Conservation (phyloP, 2,329 filamentous ascomycete species). For the Trichoderma brevicompactum region DNA sequence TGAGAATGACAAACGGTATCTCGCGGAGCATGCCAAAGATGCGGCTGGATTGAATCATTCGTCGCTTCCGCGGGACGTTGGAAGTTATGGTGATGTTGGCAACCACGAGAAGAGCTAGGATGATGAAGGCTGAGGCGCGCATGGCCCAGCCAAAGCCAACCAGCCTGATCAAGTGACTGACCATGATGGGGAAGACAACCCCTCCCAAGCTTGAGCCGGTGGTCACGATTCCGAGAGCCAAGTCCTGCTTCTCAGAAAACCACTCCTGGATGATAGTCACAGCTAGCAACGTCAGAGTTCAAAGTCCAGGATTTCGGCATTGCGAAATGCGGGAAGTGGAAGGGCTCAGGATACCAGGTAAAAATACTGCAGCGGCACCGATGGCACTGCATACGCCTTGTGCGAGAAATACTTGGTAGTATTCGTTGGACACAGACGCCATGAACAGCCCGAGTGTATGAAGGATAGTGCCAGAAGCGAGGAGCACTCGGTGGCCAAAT, state of each 20-base stretch:
- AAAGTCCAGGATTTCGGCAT: too few relatives aligned
- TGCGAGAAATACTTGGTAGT: background rate
- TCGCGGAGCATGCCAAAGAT: too few relatives aligned
- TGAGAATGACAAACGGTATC: too few relatives aligned
- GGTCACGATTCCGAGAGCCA: conserved; percentile 5
- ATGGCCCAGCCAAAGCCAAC: conserved; percentile 5
- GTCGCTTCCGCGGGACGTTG: background rate
- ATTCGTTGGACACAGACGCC: background rate
- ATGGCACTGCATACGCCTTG: background rate
- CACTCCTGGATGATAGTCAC: too few relatives aligned
- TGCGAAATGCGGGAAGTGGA: too few relatives aligned
- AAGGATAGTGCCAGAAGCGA: background rate
- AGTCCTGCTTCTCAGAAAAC: background rate
- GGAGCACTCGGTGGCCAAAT: background rate
- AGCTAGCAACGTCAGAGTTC: too few relatives aligned
- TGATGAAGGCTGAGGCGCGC: background rate
- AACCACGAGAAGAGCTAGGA: background rate
- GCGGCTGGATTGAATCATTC: too few relatives aligned
- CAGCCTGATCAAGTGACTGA: background rate
- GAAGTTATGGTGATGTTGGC: background rate
- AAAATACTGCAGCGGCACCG: too few relatives aligned
- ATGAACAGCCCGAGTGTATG: conserved; percentile 4
- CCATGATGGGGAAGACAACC: conserved; percentile 4
- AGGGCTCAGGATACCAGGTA: too few relatives aligned
- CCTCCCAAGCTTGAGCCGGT: conserved; percentile 1